Percentiles rank a stretch among this genome's conserved stretches.
These are phyloP conservation scores for Chaetoscypha palmicola DNA, from an alignment of 2,329 filamentous ascomycete genomes.

Conservation along the genomic window DNA sequence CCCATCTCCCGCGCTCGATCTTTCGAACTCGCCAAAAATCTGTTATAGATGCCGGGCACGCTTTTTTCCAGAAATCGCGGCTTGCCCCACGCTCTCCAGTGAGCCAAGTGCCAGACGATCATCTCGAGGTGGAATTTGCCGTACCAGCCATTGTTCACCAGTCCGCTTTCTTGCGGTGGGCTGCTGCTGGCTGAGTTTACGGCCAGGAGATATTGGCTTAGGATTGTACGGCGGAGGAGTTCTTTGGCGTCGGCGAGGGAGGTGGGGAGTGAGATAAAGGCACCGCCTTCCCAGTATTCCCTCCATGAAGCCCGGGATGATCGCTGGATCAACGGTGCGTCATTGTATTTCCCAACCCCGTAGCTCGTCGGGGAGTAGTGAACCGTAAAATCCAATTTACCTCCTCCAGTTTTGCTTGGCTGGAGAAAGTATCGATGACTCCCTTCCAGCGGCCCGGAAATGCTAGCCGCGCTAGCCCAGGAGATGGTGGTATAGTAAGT, in stretches of 20 bases:
- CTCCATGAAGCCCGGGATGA: slow-evolving; percentile 18
- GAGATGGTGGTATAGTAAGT: slow-evolving; percentile 32
- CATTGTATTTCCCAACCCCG: neutral
- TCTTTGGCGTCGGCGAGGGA: slow-evolving; percentile 34
- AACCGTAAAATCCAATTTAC: slow-evolving; percentile 12
- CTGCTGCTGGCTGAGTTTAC: slow-evolving; percentile 37
- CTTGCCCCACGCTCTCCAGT: slow-evolving; percentile 37
- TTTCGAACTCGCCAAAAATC: slow-evolving; percentile 29
- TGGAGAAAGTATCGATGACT: slow-evolving; percentile 23
- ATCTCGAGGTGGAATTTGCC: slow-evolving; percentile 41
- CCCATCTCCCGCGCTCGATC: slow-evolving; percentile 30
- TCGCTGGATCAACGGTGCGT: slow-evolving; percentile 2
- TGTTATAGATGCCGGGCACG: slow-evolving; percentile 34
- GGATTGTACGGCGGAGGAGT: slow-evolving; percentile 37
- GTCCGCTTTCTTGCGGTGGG: slow-evolving; percentile 37
- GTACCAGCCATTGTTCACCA: slow-evolving; percentile 43
- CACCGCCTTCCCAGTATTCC: slow-evolving; percentile 33
- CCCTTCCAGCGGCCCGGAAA: slow-evolving; percentile 10
- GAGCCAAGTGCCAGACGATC: slow-evolving; percentile 37
- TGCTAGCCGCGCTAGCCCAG: slow-evolving; percentile 17
- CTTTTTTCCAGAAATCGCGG: slow-evolving; percentile 33
- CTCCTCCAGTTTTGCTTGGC: slow-evolving; percentile 3
- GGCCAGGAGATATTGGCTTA: slow-evolving; percentile 38
- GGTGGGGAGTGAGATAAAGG: slow-evolving; percentile 37
- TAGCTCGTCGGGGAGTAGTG: slow-evolving; percentile 13